Percentiles rank a stretch among this genome's conserved stretches.
phyloP scores from a whole-genome alignment of 768 basidiomycete species.

The Tephrocybe sp. region DNA sequence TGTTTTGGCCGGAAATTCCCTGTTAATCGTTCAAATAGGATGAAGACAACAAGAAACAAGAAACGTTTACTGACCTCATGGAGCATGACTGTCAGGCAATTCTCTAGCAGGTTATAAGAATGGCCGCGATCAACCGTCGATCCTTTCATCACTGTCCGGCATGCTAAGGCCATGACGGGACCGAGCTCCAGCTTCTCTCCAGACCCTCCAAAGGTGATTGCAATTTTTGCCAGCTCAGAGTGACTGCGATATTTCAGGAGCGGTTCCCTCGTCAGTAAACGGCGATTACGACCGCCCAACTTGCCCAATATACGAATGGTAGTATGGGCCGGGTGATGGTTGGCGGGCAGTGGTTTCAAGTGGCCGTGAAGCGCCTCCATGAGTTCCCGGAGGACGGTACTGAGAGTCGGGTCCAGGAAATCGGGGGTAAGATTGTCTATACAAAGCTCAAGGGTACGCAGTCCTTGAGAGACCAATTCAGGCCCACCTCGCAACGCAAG shows the following conservation, averaged over 20 bases:
- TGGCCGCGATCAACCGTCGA: conserved; percentile 49
- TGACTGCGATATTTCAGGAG: conserved; percentile 67
- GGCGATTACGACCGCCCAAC: conserved; percentile 89
- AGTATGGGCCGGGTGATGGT: conserved; percentile 87
- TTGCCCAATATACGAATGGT: conserved; percentile 97
- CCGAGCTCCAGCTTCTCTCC: conserved; percentile 62
- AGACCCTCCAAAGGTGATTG: conserved; percentile 72
- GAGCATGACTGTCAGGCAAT: conserved; percentile 65
- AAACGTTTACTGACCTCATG: conserved; percentile 55
- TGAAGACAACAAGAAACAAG: conserved; percentile 3
- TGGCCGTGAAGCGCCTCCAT: conserved; percentile 94
- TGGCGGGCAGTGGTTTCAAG: conserved; percentile 84
- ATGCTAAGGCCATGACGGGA: conserved; percentile 64
- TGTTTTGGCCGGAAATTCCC: conserved; percentile 71
- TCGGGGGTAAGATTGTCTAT: conserved; percentile 98
- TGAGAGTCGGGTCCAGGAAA: conserved; percentile 94
- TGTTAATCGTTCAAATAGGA: conserved; percentile 24
- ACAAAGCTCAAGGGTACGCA: conserved; percentile 96
- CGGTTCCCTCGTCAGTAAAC: conserved; percentile 79
- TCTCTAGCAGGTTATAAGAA: conserved; percentile 70
- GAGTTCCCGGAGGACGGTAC: conserved; percentile 86
- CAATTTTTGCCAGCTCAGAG: conserved; percentile 66
- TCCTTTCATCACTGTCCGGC: conserved; percentile 54
- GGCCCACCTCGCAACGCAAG: conserved; percentile 82
- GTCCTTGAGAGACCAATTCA: conserved; percentile 91